Evolutionary conservation across 345 rosid genomes (phyloP).

Genomic region (Combretum micranthum): DNA sequence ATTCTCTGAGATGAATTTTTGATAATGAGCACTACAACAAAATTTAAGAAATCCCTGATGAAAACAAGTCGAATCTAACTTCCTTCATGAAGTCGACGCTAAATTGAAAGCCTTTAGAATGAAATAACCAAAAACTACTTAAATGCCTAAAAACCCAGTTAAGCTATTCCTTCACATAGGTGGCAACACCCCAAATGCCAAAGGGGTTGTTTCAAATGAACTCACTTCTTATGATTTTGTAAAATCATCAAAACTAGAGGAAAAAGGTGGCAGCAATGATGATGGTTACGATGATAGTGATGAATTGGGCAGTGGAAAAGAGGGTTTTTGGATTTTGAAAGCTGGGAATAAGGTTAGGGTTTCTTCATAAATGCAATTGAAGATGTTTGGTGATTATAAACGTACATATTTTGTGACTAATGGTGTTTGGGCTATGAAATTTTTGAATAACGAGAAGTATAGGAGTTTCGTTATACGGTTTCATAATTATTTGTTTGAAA

Average conservation of each 20-base stretch:
- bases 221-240: slow-evolving; percentile 46
- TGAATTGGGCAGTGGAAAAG: slow-evolving; percentile 17
- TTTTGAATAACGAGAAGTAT: slow-evolving; percentile 54
- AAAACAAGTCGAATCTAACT: slow-evolving; percentile 11
- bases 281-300: slow-evolving; percentile 35
- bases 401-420: slow-evolving; percentile 67
- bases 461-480: slow-evolving; percentile 56
- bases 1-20: slow-evolving; percentile 35
- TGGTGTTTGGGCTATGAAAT: slow-evolving; percentile 92
- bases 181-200: slow-evolving; percentile 78
- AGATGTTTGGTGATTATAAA: slow-evolving; percentile 78
- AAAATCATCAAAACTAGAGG: slow-evolving; percentile 20
- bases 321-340: slow-evolving; percentile 53
- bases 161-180: slow-evolving; percentile 81
- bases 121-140: slow-evolving; percentile 30
- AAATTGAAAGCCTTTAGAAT: slow-evolving; percentile 56
- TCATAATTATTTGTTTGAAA: slow-evolving; percentile 78
- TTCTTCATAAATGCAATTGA: slow-evolving; percentile 72
- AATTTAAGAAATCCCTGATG: slow-evolving; percentile 12
- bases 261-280: slow-evolving; percentile 20
- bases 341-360: slow-evolving; percentile 67
- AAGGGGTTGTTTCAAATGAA: slow-evolving; percentile 66
- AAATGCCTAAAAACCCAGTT: slow-evolving; percentile 42
- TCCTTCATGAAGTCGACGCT: slow-evolving; percentile 41
- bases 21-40: slow-evolving; percentile 28